Percentiles rank a stretch among this genome's conserved stretches.
phyloP scores from a whole-genome alignment of 768 basidiomycete genomes.

The Cytidiella melzeri region DNA sequence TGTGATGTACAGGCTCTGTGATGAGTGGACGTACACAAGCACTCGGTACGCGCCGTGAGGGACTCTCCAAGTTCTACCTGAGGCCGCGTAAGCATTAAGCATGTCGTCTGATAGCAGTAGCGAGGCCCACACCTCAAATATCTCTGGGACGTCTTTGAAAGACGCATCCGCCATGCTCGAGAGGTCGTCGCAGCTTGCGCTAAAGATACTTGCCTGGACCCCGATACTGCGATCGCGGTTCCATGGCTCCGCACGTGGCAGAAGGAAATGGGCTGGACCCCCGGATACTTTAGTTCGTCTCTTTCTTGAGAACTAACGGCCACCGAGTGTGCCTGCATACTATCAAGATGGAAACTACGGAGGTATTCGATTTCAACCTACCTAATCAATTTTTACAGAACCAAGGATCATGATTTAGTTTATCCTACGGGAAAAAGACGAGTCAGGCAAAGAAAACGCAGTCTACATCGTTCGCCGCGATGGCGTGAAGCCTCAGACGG shows the following conservation, averaged over 20 bases:
- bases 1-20: slow-evolving; percentile 13
- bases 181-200: slow-evolving; percentile 5
- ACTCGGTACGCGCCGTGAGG: slow-evolving; percentile 85
- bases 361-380: too few relatives aligned
- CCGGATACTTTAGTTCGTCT: not conserved
- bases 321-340: too few relatives aligned
- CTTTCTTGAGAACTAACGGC: not conserved
- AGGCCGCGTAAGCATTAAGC: slow-evolving; percentile 7
- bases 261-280: not conserved
- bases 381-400: too few relatives aligned
- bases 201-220: slow-evolving; percentile 1
- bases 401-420: not conserved
- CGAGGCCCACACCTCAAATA: slow-evolving; percentile 72
- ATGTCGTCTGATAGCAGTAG: not conserved
- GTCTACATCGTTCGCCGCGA: not conserved
- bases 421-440: not conserved
- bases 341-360: too few relatives aligned
- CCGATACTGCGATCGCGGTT: slow-evolving; percentile 6
- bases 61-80: slow-evolving; percentile 89
- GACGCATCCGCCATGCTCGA: slow-evolving; percentile 49
- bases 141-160: slow-evolving; percentile 92
- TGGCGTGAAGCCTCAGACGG: not conserved
- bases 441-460: slow-evolving; percentile 2
- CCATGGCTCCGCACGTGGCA: slow-evolving; percentile 4
- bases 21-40: slow-evolving; percentile 57